Base-by-base conservation (phyloP, 73 alveolate species). In the Effrenium voratum region DNA sequence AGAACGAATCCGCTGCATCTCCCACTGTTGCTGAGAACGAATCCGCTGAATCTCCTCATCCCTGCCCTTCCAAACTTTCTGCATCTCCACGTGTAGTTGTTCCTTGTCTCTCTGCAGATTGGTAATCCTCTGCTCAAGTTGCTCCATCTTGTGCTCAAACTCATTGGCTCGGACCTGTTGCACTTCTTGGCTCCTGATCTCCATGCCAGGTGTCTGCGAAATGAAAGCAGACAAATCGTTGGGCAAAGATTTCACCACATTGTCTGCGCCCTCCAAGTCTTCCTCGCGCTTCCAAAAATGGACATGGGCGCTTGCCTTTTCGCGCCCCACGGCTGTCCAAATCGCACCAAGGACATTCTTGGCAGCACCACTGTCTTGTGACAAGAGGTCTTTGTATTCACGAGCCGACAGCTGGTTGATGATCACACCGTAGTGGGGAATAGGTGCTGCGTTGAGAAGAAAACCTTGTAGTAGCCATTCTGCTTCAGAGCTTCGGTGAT, bases 401-500 rank as follows among this genome's bases (percentile, higher is more conserved):
- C 60, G 52, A 10, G 79, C 82, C 13, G 94, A 63, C 82, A 85
- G 43, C 94, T 85, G 80, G 63, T 85, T 85, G 80, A 57, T 85
- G 81, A 85, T 85, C 52, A 85, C 34, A 30, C 82, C 94, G 45
- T 40, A 85, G 63, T 85, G 28, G 36, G 66, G 34, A 49, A 60
- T 86, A 15, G 84, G 95, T n/a, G 95, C 95, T 28, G 95, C 95
- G 32, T 86, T 32, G 28, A 86, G 68, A 4, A 86, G 70, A 86
- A 60, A 84, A 86, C 41, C 57, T 86, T 86, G 95, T 86, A 86
- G 82, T 19, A 38, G 82, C 94, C 94, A 15, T 85, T 30, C 44
- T 85, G 94, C 94, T 85, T 86, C 72, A 86, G 30, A 3, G 83
- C 95, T 52, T 86, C 72, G 1, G 95, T 86, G 95, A 60, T 86